Base-by-base conservation (phyloP, 2,329 filamentous ascomycete genomes). In the Aspergillus tubingensis region DNA sequence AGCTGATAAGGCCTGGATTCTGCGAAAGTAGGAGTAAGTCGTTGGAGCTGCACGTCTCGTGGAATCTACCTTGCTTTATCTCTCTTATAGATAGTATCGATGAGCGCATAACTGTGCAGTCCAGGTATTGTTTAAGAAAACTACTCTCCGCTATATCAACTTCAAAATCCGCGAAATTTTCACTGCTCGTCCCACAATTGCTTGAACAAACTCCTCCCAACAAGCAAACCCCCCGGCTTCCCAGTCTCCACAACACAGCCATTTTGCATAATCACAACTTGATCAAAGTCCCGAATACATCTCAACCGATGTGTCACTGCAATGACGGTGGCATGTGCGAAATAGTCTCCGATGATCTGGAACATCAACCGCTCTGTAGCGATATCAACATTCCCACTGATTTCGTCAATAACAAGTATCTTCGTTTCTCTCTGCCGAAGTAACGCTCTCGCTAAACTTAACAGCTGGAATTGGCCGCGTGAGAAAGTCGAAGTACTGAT, bases 281-380 rank as follows among this genome's bases (percentile, higher is more conserved):
- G 15, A 15, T 50, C 23, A 11, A 50, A 50, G 0, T 32, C 47
- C 47, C n/a, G 47, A 7, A 50, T 50, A 3, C 47, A 30, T 11
- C 47, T 50, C 27, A 50, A 7, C 7, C 47, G 25, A 30, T 50
- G 47, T 2, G 47, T 50, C 47, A 50, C 47, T 11, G 47, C 47
- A 2, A 50, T 17, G 0, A 32, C 25, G 2, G 47, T 32, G 6
- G 25, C 27, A 50, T 50, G n/a, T n/a, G 4, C 10, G n/a, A 50
- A 50, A 17, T 11, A 6, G 8, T 50, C 25, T 10, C 3, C 1
- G 8, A 50, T 32, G 0, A 50, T 19, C 0, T 19, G 47, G n/a
- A 50, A 30, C 47, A 50, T 50, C 3, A 50, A 32, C 2, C 25
- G 8, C 47, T 50, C 47, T 1, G 47, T 50, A 8, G 27, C n/a